A percentile compares a stretch with the other conserved stretches of the same genome.
Evolutionary conservation across 805 yeast genomes (phyloP).

Genomic region (Yarrowia alimentaria): DNA sequence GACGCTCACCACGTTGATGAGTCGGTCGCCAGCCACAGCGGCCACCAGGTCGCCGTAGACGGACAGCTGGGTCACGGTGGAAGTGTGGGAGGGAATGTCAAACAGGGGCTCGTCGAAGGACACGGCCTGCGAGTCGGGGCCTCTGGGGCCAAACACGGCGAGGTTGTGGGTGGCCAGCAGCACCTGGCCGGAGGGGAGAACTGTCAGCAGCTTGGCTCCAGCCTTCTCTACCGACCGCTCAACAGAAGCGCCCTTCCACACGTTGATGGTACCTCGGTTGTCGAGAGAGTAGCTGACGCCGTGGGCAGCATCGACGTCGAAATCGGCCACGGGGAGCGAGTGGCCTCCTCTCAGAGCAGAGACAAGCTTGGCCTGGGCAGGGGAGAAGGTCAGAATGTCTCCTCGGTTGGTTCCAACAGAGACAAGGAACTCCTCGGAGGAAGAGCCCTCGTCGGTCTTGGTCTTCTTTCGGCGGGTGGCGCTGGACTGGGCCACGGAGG

Average conservation of each 20-base stretch:
- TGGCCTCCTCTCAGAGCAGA: conserved; percentile 51
- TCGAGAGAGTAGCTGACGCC: conserved; percentile 33
- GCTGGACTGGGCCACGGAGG: neutral
- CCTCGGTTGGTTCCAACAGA: conserved; percentile 69
- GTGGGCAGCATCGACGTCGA: conserved; percentile 45
- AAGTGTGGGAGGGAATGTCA: conserved; percentile 73
- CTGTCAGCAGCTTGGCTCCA: conserved; percentile 41
- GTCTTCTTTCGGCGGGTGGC: conserved; percentile 36
- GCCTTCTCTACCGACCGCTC: conserved; percentile 19
- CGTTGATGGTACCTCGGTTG: conserved; percentile 21
- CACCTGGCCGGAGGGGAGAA: conserved; percentile 41
- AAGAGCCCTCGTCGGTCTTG: conserved; percentile 31
- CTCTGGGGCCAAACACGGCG: conserved; percentile 48
- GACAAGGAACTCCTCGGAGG: conserved; percentile 45
- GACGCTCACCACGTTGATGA: conserved; percentile 65
- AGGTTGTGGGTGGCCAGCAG: conserved; percentile 69
- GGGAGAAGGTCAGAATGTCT: conserved; percentile 62
- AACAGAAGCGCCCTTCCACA: conserved; percentile 21
- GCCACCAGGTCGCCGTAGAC: conserved; percentile 51
- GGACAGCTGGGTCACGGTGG: conserved; percentile 34
- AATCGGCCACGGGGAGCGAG: conserved; percentile 49
- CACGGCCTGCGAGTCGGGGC: conserved; percentile 39
- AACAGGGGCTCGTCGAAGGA: conserved; percentile 32
- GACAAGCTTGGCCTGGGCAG: conserved; percentile 57
- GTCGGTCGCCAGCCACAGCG: conserved; percentile 76